Conservation (phyloP, 2,329 filamentous ascomycete species). For the Aspergillus carbonarius region DNA sequence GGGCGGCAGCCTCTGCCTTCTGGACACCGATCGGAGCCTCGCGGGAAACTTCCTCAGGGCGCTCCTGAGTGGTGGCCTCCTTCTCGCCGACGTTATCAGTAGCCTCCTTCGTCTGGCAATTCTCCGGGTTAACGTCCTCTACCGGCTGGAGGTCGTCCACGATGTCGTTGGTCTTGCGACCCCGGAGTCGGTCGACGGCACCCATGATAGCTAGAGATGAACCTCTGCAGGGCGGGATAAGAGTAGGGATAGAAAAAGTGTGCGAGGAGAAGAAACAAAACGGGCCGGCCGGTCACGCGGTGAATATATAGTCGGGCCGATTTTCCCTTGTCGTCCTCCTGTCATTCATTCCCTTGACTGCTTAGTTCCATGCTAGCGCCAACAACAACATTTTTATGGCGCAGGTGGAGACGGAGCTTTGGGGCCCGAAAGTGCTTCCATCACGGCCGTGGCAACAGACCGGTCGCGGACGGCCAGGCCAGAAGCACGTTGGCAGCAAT, state of each 20-base stretch:
- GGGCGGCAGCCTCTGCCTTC: conserved; percentile 46
- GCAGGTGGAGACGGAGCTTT: neutral
- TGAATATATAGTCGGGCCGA: neutral
- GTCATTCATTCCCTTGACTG: neutral
- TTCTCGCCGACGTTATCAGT: neutral
- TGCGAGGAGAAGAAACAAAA: neutral
- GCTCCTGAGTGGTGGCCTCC: neutral
- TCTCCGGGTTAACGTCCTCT: neutral
- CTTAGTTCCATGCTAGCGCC: neutral
- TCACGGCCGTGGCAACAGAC: neutral
- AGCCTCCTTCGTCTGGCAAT: neutral
- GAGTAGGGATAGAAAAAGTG: too few relatives aligned
- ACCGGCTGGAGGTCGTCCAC: conserved; percentile 1
- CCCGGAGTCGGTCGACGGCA: conserved; percentile 1
- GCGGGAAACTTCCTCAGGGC: neutral
- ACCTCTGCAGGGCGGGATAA: neutral
- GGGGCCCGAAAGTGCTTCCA: neutral
- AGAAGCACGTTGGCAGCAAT: neutral
- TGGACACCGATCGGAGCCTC: conserved; percentile 36
- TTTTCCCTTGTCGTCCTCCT: neutral
- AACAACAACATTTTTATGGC: neutral
- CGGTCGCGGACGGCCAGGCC: neutral
- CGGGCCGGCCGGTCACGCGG: neutral
- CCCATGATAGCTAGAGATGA: neutral
- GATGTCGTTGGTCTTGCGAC: conserved; percentile 6